Evolutionary conservation across 2,329 filamentous ascomycete genomes (phyloP).

Genomic region (Pyrenochaeta sp.): DNA sequence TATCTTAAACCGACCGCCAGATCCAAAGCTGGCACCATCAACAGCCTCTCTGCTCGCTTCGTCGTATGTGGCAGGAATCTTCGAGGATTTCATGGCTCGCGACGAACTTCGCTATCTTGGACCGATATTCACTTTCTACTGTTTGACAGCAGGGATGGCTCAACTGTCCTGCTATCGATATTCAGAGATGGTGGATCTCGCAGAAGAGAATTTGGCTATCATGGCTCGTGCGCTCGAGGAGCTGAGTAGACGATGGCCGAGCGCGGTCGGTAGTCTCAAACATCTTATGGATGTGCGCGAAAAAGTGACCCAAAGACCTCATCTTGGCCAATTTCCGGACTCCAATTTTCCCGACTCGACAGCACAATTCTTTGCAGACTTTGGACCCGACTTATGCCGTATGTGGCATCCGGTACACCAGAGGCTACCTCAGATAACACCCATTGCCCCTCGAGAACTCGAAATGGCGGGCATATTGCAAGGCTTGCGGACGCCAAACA

Average conservation of each 20-base stretch:
- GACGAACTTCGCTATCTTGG: slow-evolving; percentile 54
- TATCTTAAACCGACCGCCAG: slow-evolving; percentile 50
- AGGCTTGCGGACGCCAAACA: slow-evolving; percentile 35
- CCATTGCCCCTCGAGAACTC: slow-evolving; percentile 34
- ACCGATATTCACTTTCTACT: slow-evolving; percentile 54
- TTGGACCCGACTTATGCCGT: slow-evolving; percentile 44
- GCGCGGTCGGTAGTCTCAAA: slow-evolving; percentile 41
- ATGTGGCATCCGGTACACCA: slow-evolving; percentile 39
- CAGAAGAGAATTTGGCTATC: slow-evolving; percentile 40
- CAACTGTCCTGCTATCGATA: slow-evolving; percentile 52
- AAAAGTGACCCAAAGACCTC: slow-evolving; percentile 37
- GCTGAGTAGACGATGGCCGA: slow-evolving; percentile 43
- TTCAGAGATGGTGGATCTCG: slow-evolving; percentile 35
- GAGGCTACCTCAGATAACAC: slow-evolving; percentile 25
- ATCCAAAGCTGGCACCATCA: slow-evolving; percentile 41
- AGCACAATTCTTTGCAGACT: slow-evolving; percentile 41
- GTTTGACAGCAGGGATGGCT: slow-evolving; percentile 50
- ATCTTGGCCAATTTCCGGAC: slow-evolving; percentile 39
- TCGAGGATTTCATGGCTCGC: slow-evolving; percentile 54
- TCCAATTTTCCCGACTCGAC: slow-evolving; percentile 35
- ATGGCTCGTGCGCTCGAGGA: slow-evolving; percentile 40
- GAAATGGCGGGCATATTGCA: slow-evolving; percentile 45
- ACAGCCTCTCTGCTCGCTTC: slow-evolving; percentile 52
- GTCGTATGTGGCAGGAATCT: slow-evolving; percentile 54
- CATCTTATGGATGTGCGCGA: slow-evolving; percentile 44